Base-by-base conservation (phyloP, 2,329 filamentous ascomycete species). In the Magnaporthiopsis rhizophila region DNA sequence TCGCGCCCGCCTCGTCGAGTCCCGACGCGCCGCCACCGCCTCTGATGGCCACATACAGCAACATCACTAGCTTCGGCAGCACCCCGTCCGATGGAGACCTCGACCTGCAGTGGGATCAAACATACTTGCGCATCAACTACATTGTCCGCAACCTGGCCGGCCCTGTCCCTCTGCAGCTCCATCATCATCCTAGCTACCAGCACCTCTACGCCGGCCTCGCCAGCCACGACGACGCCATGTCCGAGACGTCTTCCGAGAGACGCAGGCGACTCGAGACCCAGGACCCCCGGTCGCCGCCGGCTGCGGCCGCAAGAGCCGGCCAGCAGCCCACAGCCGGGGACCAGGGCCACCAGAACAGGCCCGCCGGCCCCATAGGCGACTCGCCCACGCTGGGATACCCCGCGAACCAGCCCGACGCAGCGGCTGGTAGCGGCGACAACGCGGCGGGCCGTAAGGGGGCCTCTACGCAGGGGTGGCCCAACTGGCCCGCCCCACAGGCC, bases 91-190 rank as follows among this genome's bases (percentile, higher is more conserved):
- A 50, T 53, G 50, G 53, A 50, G 45, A 62, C 61, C 26, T 62
- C 58, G 63, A 66, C 13, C 65, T 69, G 56, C 74, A 71, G 60
- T 75, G 66, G 74, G 68, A 70, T 21, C 67, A 70, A 61, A 68
- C 69, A 18, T 66, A 67, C 45, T 64, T 71, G 58, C 67, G 68
- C 62, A 68, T 69, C 30, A 64, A 68, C 62, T 69, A 69, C 34
- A 66, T 69, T 26, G 67, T 69, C 53, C 65, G 64, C 65, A 67
- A 67, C 57, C 67, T 68, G 65, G 68, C 65, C 36, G 59, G 64
- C 6, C 66, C 67, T 6, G 32, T 60, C 7, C 32, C 59, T 21
- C 38, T 50, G 38, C 38, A 50, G 38, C 38, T 50, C 38, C 38
- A 50, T 50, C 38, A 50, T 50, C 38, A 50, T 18, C 38, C 18